Base-by-base conservation (phyloP, 2,329 filamentous ascomycete species). In the Fusarium begoniae region DNA sequence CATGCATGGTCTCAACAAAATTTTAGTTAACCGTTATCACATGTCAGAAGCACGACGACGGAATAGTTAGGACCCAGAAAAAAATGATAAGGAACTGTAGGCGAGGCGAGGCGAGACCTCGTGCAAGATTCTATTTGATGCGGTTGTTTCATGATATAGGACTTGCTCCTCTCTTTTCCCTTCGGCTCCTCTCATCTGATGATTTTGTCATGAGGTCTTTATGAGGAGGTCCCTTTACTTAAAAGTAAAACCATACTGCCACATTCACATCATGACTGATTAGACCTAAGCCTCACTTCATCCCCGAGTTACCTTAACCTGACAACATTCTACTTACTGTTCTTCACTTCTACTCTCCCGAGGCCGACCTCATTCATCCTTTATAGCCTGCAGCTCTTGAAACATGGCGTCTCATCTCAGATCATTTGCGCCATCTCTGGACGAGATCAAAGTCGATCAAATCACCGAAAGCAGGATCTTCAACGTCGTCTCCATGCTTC, bases 401-500 rank as follows among this genome's bases (percentile, higher is more conserved):
- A 63, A 18, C 59, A 78, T 78, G 76, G 55, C 67, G 44, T 70
- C 74, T 28, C 62, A 59, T 30, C 56, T 66, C 32, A 69, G 65
- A 57, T 62, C 67, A 28, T 76, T 75, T 47, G 58, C 70, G 13
- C 70, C 78, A 35, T 65, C 74, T 47, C 75, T 80, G 6, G 77
- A 78, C 35, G 78, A 80, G 58, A 68, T 80, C 58, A 77, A 80
- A 45, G 73, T 81, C 66, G 81, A 81, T 20, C 79, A 80, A 48
- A 77, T 79, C 57, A 79, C 77, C n/a, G 76, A 80, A 60, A 80
- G 80, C 57, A 78, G 80, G 57, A 80, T 85, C 51, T 87, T 86
- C 28, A 85, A 86, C 67, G 82, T 90, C 22, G 88, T 87, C 78
- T 83, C 85, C 11, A 84, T 90, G 65, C 84, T 90, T 13, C 88